Evolutionary conservation across 495 filamentous ascomycete genomes (phyloP).

Genomic region (Lophiostoma macrostomum): DNA sequence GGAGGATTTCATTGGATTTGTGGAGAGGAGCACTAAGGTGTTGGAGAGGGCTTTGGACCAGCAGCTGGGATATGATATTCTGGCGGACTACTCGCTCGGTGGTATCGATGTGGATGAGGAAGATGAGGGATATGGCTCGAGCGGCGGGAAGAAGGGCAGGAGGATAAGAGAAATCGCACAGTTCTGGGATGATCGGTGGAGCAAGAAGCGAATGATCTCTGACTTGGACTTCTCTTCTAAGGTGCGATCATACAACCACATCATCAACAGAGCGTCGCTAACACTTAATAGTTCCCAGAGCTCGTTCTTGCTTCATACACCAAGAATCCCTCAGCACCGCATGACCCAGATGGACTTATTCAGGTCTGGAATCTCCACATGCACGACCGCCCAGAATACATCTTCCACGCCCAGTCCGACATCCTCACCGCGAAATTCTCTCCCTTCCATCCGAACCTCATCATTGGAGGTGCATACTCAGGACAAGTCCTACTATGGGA

Average conservation of each 20-base stretch:
- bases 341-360: constrained; percentile 90
- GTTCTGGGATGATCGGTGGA: constrained; percentile 94
- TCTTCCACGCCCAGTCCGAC: constrained; percentile 94
- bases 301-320: constrained; percentile 91
- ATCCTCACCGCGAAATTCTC: constrained; percentile 95
- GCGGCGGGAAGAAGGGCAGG: constrained; percentile 69
- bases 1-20: constrained; percentile 89
- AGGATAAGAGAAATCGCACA: constrained; percentile 83
- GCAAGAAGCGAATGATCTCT: constrained; percentile 93
- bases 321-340: constrained; percentile 90
- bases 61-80: constrained; percentile 73
- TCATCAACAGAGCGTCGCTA: constrained; percentile 8
- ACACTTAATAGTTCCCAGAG: constrained; percentile 68
- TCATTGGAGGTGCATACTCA: constrained; percentile 91
- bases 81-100: constrained; percentile 85
- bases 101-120: constrained; percentile 78
- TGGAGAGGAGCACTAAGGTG: constrained; percentile 93
- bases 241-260: constrained; percentile 43
- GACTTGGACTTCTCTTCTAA: constrained; percentile 91
- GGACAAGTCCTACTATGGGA: constrained; percentile 99
- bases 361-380: constrained; percentile 97
- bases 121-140: constrained; percentile 58
- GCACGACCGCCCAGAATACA: constrained; percentile 88
- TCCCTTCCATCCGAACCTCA: constrained; percentile 92
- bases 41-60: constrained; percentile 93